phyloP scores from a whole-genome alignment of 495 filamentous ascomycete species.

The Penicillium cosmopolitanum region DNA sequence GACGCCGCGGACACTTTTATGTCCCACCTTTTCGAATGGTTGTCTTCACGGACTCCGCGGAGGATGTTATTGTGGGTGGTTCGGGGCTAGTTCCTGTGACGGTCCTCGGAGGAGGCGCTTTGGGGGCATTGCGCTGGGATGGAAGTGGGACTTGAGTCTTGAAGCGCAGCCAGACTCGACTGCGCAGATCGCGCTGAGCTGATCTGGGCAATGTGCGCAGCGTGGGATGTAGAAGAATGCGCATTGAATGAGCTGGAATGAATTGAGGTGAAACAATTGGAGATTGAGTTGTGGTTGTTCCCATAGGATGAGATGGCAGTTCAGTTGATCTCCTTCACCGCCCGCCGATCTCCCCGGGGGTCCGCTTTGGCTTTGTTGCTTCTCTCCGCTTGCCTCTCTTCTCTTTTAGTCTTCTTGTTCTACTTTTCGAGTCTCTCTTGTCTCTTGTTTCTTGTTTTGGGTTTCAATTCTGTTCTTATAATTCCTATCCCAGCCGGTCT shows the following conservation, averaged over 20 bases:
- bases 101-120: slow-evolving; percentile 28
- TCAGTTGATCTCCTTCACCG: not conserved
- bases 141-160: slow-evolving; percentile 36
- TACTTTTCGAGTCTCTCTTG: not conserved
- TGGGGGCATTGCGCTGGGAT: slow-evolving; percentile 29
- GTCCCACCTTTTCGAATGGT: slow-evolving; percentile 37
- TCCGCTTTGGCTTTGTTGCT: slow-evolving; percentile 15
- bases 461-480: not conserved
- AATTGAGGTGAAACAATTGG: not conserved
- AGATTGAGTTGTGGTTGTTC: not conserved
- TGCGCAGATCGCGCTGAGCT: slow-evolving; percentile 32
- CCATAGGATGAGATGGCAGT: no score
- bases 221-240: slow-evolving; percentile 41
- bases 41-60: slow-evolving; percentile 27
- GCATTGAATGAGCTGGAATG: slow-evolving; percentile 24
- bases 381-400: not conserved
- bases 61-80: slow-evolving; percentile 18
- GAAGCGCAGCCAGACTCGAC: slow-evolving; percentile 32
- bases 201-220: slow-evolving; percentile 35
- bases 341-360: not conserved
- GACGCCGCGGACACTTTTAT: not conserved
- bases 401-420: not conserved
- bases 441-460: not conserved
- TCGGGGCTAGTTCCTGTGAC: slow-evolving; percentile 12
- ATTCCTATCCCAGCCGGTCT: slow-evolving; percentile 16